Evolutionary conservation across 176 grass and related monocot species (phyloP).

Genomic region (Thalia dealbata): DNA sequence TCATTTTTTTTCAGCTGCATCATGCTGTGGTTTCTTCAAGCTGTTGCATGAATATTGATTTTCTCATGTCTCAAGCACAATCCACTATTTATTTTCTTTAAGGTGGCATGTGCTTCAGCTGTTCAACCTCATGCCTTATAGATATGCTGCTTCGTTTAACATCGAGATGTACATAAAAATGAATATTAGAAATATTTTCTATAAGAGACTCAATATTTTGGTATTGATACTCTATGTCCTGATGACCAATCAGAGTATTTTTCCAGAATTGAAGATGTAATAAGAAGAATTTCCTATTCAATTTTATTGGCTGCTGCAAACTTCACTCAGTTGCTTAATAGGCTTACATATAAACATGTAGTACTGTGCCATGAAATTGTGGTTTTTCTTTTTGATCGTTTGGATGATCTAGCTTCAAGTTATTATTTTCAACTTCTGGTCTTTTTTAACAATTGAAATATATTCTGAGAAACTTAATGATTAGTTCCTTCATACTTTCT

Average conservation of each 20-base stretch:
- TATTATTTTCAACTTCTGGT: background rate
- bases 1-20: background rate
- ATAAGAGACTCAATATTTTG: background rate
- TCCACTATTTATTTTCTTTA: too few relatives aligned
- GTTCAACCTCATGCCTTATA: background rate
- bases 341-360: too few relatives aligned
- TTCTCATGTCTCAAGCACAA: too few relatives aligned
- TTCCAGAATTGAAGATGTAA: background rate
- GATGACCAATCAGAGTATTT: background rate
- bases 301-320: background rate
- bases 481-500: conserved; percentile 15
- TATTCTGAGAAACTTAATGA: background rate
- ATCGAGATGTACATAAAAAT: background rate
- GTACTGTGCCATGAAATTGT: background rate
- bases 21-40: background rate
- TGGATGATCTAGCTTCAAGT: background rate
- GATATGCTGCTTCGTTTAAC: background rate
- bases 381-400: background rate
- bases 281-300: background rate
- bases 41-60: background rate
- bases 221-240: background rate
- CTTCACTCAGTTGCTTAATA: too few relatives aligned
- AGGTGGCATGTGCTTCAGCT: background rate
- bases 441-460: background rate
- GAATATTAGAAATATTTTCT: background rate